Conservation (phyloP, 371 early-diverging fungal genomes). For the Zopfochytrium polystomum region DNA sequence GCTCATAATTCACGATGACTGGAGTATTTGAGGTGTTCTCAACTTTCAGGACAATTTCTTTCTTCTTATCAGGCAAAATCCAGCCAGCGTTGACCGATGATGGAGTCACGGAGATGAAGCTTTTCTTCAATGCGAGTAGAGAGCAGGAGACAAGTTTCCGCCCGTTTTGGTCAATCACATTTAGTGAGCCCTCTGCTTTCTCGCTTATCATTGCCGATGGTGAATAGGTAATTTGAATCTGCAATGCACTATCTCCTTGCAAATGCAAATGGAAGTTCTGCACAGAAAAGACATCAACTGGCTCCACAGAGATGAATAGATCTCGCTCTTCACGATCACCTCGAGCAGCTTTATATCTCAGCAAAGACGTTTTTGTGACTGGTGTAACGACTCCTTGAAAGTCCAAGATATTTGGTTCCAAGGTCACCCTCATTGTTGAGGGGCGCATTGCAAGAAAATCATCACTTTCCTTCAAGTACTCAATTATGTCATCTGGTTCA, state of each 20-base stretch:
- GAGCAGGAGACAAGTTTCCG: conserved; percentile 45
- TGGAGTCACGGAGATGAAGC: conserved; percentile 47
- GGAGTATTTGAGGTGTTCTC: conserved; percentile 43
- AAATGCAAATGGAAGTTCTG: conserved; percentile 45
- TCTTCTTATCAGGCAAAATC: conserved; percentile 52
- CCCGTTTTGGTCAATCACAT: conserved; percentile 52
- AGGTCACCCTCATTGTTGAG: conserved; percentile 33
- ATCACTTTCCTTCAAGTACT: conserved; percentile 47
- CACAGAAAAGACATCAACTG: conserved; percentile 48
- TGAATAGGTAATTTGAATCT: conserved; percentile 47
- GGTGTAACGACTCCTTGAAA: conserved; percentile 50
- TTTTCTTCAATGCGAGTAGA: conserved; percentile 42
- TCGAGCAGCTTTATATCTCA: conserved; percentile 49
- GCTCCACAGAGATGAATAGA: conserved; percentile 51
- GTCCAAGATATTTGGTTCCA: conserved; percentile 45
- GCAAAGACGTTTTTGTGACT: conserved; percentile 39
- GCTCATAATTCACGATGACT: conserved; percentile 25
- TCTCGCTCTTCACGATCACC: conserved; percentile 57
- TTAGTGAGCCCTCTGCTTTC: conserved; percentile 43
- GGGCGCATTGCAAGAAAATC: conserved; percentile 45
- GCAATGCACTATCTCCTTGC: conserved; percentile 53
- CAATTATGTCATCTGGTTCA: conserved; percentile 48
- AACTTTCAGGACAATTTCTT: conserved; percentile 39
- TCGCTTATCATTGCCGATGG: conserved; percentile 45
- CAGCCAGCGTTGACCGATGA: conserved; percentile 49